phyloP scores from a whole-genome alignment of 2,329 filamentous ascomycete genomes.

The Trichothecium roseum region DNA sequence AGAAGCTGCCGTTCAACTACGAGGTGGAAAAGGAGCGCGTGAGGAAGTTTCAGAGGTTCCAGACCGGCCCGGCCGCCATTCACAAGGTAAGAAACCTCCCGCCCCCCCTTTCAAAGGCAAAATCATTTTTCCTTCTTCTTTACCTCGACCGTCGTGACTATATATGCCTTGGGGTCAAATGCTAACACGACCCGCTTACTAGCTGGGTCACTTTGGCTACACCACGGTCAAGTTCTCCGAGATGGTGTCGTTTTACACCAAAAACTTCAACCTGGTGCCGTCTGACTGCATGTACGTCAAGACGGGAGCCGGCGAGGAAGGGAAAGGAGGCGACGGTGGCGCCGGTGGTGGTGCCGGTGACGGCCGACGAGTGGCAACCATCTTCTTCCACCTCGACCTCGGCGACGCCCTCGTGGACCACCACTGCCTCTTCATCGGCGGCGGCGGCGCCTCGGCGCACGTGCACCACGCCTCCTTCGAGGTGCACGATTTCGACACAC shows the following conservation, averaged over 20 bases:
- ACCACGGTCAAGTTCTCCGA: constrained; percentile 18
- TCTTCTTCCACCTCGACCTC: constrained; percentile 44
- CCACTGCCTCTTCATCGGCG: constrained; percentile 40
- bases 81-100: constrained; percentile 17
- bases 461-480: constrained; percentile 23
- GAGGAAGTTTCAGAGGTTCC: constrained; percentile 21
- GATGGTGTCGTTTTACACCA: constrained; percentile 23
- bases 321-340: too few relatives aligned
- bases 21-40: neutral
- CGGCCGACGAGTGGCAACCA: constrained; percentile 10
- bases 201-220: constrained; percentile 27
- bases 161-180: too few relatives aligned
- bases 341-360: too few relatives aligned
- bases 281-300: constrained; percentile 17
- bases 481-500: constrained; percentile 47
- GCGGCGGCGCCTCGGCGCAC: constrained; percentile 9
- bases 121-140: too few relatives aligned
- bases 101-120: too few relatives aligned
- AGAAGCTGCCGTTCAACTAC: neutral
- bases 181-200: too few relatives aligned
- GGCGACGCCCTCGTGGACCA: constrained; percentile 40
- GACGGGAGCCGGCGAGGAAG: constrained; percentile 6
- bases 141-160: too few relatives aligned
- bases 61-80: constrained; percentile 19
- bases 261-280: constrained; percentile 29